Conservation (phyloP, 2,329 filamentous ascomycete genomes). For the Coniochaeta pulveracea region DNA sequence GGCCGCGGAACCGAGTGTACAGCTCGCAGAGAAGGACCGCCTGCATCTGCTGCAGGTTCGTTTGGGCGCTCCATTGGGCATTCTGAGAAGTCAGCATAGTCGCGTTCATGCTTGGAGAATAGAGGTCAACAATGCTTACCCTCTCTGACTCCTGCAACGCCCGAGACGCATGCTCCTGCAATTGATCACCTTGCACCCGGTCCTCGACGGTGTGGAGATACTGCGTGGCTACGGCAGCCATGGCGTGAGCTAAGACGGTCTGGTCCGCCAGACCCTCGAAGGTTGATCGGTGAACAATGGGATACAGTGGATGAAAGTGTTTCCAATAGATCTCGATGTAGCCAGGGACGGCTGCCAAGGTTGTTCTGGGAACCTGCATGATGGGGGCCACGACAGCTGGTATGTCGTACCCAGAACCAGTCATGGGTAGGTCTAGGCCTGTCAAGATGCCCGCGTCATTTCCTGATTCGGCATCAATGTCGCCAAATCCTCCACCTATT, state of each 20-base stretch:
- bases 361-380: constrained; percentile 20
- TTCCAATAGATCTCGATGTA: constrained; percentile 45
- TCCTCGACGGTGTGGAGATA: constrained; percentile 35
- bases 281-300: constrained; percentile 36
- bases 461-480: constrained; percentile 6
- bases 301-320: constrained; percentile 33
- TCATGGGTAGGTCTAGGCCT: constrained; percentile 20
- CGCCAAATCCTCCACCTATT: constrained; percentile 8
- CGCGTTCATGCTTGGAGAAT: too few relatives aligned
- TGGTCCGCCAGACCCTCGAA: constrained; percentile 27
- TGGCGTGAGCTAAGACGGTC: constrained; percentile 37
- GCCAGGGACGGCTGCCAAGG: constrained; percentile 31
- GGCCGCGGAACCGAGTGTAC: constrained; percentile 42
- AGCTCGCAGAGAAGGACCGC: constrained; percentile 42
- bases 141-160: constrained; percentile 36
- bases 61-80: constrained; percentile 37
- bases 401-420: constrained; percentile 12
- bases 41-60: constrained; percentile 40
- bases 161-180: constrained; percentile 38
- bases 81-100: too few relatives aligned
- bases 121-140: too few relatives aligned
- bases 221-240: constrained; percentile 46
- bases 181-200: constrained; percentile 33
- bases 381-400: constrained; percentile 16
- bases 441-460: constrained; percentile 18